Conservation (phyloP, 495 filamentous ascomycete genomes). For the Evernia prunastri region DNA sequence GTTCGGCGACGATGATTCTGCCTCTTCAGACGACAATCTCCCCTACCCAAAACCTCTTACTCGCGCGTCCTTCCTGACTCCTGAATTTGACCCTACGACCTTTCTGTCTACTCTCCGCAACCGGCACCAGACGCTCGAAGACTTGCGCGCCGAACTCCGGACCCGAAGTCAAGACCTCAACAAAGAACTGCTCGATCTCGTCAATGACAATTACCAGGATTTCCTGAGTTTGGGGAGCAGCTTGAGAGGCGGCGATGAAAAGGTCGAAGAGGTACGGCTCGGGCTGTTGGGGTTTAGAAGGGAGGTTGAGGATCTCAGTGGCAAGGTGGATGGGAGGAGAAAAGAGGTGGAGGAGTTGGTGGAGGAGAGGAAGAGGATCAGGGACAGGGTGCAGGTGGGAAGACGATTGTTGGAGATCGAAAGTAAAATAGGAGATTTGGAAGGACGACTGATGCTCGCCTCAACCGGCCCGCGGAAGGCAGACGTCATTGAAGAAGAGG, state of each 20-base stretch:
- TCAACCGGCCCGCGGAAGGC: conserved; percentile 30
- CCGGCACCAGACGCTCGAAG: conserved; percentile 92
- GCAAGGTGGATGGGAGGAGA: conserved; percentile 46
- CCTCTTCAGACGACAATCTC: conserved; percentile 58
- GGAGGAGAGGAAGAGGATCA: conserved; percentile 47
- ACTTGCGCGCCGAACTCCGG: conserved; percentile 79
- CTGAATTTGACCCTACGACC: conserved; percentile 68
- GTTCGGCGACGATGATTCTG: conserved; percentile 49
- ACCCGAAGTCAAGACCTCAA: conserved; percentile 65
- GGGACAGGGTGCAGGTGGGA: conserved; percentile 50
- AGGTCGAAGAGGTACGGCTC: conserved; percentile 83
- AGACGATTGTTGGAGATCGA: conserved; percentile 64
- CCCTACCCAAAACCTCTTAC: conserved; percentile 80
- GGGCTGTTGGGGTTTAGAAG: conserved; percentile 77
- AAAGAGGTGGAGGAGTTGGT: conserved; percentile 50
- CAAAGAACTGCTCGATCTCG: conserved; percentile 82
- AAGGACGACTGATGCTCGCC: conserved; percentile 59
- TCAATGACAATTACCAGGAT: conserved; percentile 88
- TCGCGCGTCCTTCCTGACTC: conserved; percentile 68
- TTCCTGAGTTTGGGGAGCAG: conserved; percentile 78
- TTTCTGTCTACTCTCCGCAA: conserved; percentile 80
- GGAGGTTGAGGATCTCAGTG: conserved; percentile 58
- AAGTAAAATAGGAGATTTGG: conserved; percentile 65
- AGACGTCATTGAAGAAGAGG: conserved; percentile 13
- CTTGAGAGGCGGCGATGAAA: conserved; percentile 82